phyloP scores from a whole-genome alignment of 1,139 yeast genomes.

The Geotrichum siamense region DNA sequence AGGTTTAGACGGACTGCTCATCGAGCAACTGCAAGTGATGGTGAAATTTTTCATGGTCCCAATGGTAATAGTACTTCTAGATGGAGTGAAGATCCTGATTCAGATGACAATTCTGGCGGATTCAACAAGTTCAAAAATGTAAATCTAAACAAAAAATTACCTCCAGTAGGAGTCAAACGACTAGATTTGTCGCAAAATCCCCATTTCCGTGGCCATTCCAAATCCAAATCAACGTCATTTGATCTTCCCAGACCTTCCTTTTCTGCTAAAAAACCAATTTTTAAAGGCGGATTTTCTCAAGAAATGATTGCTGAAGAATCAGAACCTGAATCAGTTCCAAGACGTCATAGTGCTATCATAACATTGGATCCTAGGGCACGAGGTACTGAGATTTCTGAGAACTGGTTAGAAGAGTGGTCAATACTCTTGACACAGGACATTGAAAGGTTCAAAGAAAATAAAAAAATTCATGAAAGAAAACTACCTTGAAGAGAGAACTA shows the following conservation, averaged over 20 bases:
- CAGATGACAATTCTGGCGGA: not conserved
- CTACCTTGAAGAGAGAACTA: too few species aligned
- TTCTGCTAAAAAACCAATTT: not conserved
- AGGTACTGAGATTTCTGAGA: not conserved
- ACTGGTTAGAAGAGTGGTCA: constrained; percentile 15
- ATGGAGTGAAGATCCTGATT: not conserved
- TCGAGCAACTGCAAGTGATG: constrained; percentile 11
- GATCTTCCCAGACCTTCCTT: not conserved
- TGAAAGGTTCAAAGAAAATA: constrained; percentile 8
- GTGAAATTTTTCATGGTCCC: not conserved
- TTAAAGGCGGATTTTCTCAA: not conserved
- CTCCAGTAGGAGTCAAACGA: not conserved
- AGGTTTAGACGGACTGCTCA: not conserved
- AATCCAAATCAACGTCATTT: too few species aligned
- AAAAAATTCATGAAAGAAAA: constrained; percentile 5
- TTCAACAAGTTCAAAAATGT: not conserved
- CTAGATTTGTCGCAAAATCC: not conserved
- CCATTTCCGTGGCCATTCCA: not conserved
- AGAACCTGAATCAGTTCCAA: not conserved
- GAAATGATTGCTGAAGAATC: not conserved
- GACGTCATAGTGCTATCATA: not conserved
- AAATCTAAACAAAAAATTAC: not conserved
- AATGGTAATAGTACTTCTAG: not conserved
- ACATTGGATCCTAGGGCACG: constrained; percentile 2
- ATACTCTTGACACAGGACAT: constrained; percentile 8